phyloP scores from a whole-genome alignment of 306 rosid genomes.

The Lupinus albus region DNA sequence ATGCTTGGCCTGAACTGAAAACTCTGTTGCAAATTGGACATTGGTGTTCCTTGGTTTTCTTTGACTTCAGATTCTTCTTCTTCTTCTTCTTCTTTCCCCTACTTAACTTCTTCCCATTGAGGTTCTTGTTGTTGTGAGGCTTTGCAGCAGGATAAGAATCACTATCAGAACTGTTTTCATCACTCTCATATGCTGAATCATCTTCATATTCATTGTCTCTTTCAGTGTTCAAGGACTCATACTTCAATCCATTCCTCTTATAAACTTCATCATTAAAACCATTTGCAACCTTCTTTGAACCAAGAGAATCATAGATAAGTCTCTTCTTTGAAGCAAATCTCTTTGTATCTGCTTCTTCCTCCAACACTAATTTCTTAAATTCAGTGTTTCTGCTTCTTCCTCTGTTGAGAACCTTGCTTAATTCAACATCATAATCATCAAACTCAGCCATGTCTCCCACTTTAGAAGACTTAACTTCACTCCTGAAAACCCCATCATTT shows the following conservation, averaged over 20 bases:
- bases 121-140: conserved; percentile 41
- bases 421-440: conserved; percentile 47
- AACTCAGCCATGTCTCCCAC: conserved; percentile 42
- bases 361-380: conserved; percentile 44
- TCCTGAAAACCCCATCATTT: conserved; percentile 48
- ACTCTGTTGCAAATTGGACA: conserved; percentile 82
- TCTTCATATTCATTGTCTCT: conserved; percentile 40
- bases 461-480: conserved; percentile 49
- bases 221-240: conserved; percentile 48
- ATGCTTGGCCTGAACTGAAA: conserved; percentile 90
- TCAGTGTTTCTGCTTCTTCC: conserved; percentile 38
- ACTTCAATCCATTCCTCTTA: conserved; percentile 37
- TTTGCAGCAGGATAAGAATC: conserved; percentile 47
- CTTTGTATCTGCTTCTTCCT: conserved; percentile 29
- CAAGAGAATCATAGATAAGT: conserved; percentile 45
- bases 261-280: conserved; percentile 34
- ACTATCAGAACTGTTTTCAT: conserved; percentile 63
- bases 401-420: conserved; percentile 28
- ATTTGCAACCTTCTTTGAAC: conserved; percentile 38
- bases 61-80: conserved; percentile 58
- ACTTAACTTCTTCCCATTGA: conserved; percentile 29
- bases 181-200: conserved; percentile 64
- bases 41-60: conserved; percentile 72
- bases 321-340: conserved; percentile 55
- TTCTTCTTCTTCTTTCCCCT: conserved; percentile 31